These are phyloP conservation scores for Suhomyces terraborum DNA, from an alignment of 1,139 yeast genomes.

Conservation along the genomic window DNA sequence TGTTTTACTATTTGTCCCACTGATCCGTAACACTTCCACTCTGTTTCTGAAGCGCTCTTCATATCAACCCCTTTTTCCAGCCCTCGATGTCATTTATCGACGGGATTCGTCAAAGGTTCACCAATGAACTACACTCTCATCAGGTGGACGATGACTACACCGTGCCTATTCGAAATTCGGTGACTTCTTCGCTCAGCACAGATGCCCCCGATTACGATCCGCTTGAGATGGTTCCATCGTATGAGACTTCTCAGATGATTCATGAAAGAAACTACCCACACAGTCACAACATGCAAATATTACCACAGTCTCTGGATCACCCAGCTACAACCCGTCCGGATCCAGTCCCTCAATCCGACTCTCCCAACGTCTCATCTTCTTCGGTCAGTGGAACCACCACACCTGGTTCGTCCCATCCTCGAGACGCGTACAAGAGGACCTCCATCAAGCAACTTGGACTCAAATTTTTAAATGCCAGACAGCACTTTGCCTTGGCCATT, in stretches of 20 bases:
- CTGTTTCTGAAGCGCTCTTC: too few relatives aligned
- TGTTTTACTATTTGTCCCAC: too few relatives aligned
- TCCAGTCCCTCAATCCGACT: slow-evolving; percentile 10
- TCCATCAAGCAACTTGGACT: slow-evolving; percentile 60
- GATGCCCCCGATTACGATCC: slow-evolving; percentile 28
- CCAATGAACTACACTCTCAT: slow-evolving; percentile 35
- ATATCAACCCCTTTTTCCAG: neutral
- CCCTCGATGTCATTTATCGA: slow-evolving; percentile 20
- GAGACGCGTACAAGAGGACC: slow-evolving; percentile 18
- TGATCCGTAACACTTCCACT: too few relatives aligned
- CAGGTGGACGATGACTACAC: slow-evolving; percentile 42
- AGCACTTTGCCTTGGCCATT: slow-evolving; percentile 71
- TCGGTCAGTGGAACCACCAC: neutral
- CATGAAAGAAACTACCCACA: slow-evolving; percentile 23
- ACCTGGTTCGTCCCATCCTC: slow-evolving; percentile 5
- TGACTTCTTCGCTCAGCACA: neutral
- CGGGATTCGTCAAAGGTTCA: slow-evolving; percentile 31
- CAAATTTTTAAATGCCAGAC: slow-evolving; percentile 69
- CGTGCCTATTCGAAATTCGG: slow-evolving; percentile 14
- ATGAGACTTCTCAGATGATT: slow-evolving; percentile 46
- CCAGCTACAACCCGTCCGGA: slow-evolving; percentile 10
- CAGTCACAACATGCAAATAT: neutral
- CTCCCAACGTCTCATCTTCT: slow-evolving; percentile 5
- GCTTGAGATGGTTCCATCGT: slow-evolving; percentile 45
- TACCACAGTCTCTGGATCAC: neutral